These are phyloP conservation scores for Penium margaritaceum DNA, from an alignment of 139 green algal species.

Conservation along the genomic window DNA sequence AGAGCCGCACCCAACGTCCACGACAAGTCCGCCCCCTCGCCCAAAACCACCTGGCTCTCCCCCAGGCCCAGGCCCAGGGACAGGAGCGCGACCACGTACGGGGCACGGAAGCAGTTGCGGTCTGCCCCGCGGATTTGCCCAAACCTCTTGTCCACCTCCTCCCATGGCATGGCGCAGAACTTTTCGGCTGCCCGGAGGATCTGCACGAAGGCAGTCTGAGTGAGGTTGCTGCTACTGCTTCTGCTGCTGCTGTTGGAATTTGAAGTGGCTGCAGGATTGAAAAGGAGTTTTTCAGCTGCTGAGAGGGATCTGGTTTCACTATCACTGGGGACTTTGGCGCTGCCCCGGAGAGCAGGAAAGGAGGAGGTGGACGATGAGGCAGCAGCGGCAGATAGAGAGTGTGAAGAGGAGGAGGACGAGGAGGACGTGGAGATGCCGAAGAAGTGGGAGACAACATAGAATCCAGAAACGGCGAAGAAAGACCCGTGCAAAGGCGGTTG, in stretches of 20 bases:
- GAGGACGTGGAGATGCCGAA: constrained; percentile 45
- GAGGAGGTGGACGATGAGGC: too few species aligned
- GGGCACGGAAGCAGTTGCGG: constrained; percentile 72
- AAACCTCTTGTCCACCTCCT: constrained; percentile 16
- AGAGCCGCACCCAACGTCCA: constrained; percentile 75
- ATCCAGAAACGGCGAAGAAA: constrained; percentile 64
- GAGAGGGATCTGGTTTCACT: too few species aligned
- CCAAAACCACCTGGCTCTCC: constrained; percentile 49
- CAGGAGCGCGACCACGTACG: constrained; percentile 66
- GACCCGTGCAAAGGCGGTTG: constrained; percentile 8
- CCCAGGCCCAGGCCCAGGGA: constrained; percentile 55
- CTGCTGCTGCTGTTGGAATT: not conserved
- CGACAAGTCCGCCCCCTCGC: constrained; percentile 35
- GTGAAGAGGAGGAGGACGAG: too few species aligned
- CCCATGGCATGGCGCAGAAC: constrained; percentile 34
- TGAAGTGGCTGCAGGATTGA: too few species aligned
- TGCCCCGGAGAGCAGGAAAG: too few species aligned
- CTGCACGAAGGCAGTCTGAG: not conserved
- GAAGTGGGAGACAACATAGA: constrained; percentile 74
- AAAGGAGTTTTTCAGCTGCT: not conserved
- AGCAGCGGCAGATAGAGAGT: not conserved
- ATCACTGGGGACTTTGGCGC: too few species aligned
- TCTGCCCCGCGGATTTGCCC: constrained; percentile 59
- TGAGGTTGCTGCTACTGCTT: not conserved
- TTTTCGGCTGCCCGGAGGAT: constrained; percentile 13